Evolutionary conservation across 2,329 filamentous ascomycete species (phyloP).

Genomic region (Colletotrichum spinosum): DNA sequence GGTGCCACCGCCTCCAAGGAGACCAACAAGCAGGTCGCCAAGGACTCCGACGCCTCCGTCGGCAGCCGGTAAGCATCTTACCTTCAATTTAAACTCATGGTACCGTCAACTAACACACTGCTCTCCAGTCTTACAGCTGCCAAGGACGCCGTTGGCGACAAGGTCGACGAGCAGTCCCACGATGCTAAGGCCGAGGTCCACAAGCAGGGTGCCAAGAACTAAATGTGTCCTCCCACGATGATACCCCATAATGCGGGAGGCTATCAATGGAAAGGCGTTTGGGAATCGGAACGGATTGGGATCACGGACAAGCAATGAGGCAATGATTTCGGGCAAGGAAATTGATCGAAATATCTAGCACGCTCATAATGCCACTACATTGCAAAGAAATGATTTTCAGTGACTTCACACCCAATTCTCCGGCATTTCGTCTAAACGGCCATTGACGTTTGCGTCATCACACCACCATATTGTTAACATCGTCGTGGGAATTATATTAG

Average conservation of each 20-base stretch:
- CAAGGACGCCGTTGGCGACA: slow-evolving; percentile 61
- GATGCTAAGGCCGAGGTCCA: slow-evolving; percentile 56
- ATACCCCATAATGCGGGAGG: slow-evolving; percentile 36
- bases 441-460: no score
- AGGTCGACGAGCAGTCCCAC: slow-evolving; percentile 55
- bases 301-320: slow-evolving; percentile 23
- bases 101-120: slow-evolving; percentile 41
- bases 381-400: slow-evolving; percentile 2
- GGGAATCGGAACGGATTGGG: slow-evolving; percentile 10
- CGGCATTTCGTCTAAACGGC: no score
- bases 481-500: no score
- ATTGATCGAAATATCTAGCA: slow-evolving; percentile 20
- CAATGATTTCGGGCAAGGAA: slow-evolving; percentile 21
- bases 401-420: not conserved
- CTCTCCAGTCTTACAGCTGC: slow-evolving; percentile 56
- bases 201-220: slow-evolving; percentile 46
- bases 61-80: slow-evolving; percentile 62
- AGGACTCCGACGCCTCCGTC: slow-evolving; percentile 66
- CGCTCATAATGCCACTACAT: slow-evolving; percentile 37
- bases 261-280: slow-evolving; percentile 34
- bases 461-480: no score
- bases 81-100: not conserved
- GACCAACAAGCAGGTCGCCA: slow-evolving; percentile 76
- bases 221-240: slow-evolving; percentile 30
- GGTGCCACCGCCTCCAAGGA: slow-evolving; percentile 71